These are phyloP conservation scores for Noccaea caerulescens DNA, from an alignment of 345 rosid genomes.

Conservation along the genomic window DNA sequence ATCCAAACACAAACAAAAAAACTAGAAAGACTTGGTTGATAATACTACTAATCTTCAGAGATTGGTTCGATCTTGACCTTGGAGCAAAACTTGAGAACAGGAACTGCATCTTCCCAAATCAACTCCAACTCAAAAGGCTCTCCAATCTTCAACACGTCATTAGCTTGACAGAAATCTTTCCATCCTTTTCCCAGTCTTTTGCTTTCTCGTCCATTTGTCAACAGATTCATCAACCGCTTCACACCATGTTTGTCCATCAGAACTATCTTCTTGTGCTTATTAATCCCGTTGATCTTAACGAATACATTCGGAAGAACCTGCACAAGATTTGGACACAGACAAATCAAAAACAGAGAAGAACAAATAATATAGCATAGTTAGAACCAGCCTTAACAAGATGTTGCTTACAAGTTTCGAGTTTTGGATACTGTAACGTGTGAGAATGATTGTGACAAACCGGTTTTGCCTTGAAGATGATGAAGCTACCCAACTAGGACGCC, in stretches of 20 bases:
- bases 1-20: no score
- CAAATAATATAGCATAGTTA: neutral
- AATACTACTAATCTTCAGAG: neutral
- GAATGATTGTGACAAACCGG: constrained; percentile 15
- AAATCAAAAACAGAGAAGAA: neutral
- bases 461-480: constrained; percentile 26
- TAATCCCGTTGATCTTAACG: constrained; percentile 13
- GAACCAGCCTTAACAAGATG: neutral
- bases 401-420: constrained; percentile 31
- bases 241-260: constrained; percentile 30
- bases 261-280: constrained; percentile 1
- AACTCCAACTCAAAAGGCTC: constrained; percentile 30
- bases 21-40: neutral
- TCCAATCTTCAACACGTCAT: constrained; percentile 5
- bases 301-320: constrained; percentile 21
- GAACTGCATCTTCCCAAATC: constrained; percentile 21
- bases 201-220: constrained; percentile 25
- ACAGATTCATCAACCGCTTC: neutral
- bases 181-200: constrained; percentile 38
- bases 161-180: constrained; percentile 28
- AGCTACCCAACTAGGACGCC: neutral
- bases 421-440: constrained; percentile 34
- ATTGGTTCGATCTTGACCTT: constrained; percentile 24
- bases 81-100: constrained; percentile 29
- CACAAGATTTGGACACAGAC: constrained; percentile 9